These are phyloP conservation scores for Pseudophaeomoniella oleicola DNA, from an alignment of 2,329 filamentous ascomycete genomes.

Conservation along the genomic window DNA sequence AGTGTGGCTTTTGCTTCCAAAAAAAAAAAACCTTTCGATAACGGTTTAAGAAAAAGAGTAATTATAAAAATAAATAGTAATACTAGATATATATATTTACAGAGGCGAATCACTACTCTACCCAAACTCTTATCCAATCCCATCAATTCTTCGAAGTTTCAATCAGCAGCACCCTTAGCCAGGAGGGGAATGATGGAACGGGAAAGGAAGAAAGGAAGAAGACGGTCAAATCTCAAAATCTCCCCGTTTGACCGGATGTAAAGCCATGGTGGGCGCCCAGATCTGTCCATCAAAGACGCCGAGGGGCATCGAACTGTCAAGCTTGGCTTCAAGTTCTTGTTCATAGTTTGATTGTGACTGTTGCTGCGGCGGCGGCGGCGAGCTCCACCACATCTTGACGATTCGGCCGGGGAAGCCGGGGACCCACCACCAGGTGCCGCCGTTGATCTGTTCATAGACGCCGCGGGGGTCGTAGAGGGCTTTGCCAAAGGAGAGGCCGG, in stretches of 20 bases:
- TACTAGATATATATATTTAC: too few relatives aligned
- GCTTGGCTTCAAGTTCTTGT: neutral
- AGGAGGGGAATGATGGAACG: too few relatives aligned
- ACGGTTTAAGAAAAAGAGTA: too few relatives aligned
- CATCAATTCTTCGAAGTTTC: too few relatives aligned
- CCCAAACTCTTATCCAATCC: too few relatives aligned
- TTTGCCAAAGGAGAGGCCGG: neutral
- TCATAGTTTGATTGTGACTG: neutral
- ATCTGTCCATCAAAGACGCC: neutral
- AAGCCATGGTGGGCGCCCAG: neutral
- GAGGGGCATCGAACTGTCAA: slow-evolving; percentile 1
- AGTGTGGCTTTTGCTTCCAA: too few relatives aligned
- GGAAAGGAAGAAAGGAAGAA: too few relatives aligned
- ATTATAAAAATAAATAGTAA: too few relatives aligned
- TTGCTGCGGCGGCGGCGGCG: neutral
- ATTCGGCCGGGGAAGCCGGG: neutral
- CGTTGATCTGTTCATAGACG: slow-evolving; percentile 3
- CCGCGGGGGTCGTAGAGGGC: slow-evolving; percentile 2
- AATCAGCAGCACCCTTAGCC: too few relatives aligned
- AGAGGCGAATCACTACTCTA: too few relatives aligned
- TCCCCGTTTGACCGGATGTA: neutral
- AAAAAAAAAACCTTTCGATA: too few relatives aligned
- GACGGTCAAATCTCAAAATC: neutral
- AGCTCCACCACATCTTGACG: neutral
- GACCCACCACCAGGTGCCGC: neutral